Evolutionary conservation across 2,329 filamentous ascomycete genomes (phyloP).

Genomic region (Calonectria pteridis): DNA sequence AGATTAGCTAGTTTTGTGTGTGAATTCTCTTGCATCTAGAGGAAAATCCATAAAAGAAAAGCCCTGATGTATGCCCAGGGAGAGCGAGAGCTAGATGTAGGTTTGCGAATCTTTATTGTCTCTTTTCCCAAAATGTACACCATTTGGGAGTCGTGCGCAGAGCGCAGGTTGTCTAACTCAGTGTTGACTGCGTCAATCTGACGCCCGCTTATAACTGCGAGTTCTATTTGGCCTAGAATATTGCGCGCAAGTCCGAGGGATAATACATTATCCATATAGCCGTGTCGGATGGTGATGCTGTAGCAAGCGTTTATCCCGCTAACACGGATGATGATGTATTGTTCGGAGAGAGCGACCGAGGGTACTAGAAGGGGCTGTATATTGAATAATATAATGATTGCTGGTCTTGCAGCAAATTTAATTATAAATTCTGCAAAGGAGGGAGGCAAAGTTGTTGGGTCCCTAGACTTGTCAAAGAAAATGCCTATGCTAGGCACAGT

Average conservation of each 20-base stretch:
- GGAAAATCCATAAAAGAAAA: conserved; percentile 63
- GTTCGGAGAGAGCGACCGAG: conserved; percentile 59
- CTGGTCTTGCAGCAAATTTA: conserved; percentile 75
- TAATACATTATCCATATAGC: conserved; percentile 78
- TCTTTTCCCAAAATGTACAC: neutral
- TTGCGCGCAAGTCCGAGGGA: conserved; percentile 64
- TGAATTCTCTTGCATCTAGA: conserved; percentile 75
- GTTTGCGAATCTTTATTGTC: conserved; percentile 54
- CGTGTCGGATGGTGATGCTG: conserved; percentile 75
- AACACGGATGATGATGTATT: conserved; percentile 58
- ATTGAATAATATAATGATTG: conserved; percentile 79
- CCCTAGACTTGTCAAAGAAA: conserved; percentile 79
- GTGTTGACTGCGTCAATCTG: neutral
- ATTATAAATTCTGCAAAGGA: conserved; percentile 76
- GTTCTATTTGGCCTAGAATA: conserved; percentile 70
- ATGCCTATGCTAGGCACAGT: conserved; percentile 71
- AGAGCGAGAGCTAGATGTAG: conserved; percentile 31
- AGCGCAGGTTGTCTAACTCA: neutral
- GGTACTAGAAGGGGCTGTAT: conserved; percentile 72
- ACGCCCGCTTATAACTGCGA: conserved; percentile 45
- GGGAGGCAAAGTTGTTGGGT: conserved; percentile 43
- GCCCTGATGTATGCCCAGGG: conserved; percentile 48
- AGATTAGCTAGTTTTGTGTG: conserved; percentile 73
- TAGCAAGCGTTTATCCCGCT: conserved; percentile 65
- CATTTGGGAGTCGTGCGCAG: neutral